phyloP scores from a whole-genome alignment of 805 yeast species.

The Kodamaea nitidulidarum region DNA sequence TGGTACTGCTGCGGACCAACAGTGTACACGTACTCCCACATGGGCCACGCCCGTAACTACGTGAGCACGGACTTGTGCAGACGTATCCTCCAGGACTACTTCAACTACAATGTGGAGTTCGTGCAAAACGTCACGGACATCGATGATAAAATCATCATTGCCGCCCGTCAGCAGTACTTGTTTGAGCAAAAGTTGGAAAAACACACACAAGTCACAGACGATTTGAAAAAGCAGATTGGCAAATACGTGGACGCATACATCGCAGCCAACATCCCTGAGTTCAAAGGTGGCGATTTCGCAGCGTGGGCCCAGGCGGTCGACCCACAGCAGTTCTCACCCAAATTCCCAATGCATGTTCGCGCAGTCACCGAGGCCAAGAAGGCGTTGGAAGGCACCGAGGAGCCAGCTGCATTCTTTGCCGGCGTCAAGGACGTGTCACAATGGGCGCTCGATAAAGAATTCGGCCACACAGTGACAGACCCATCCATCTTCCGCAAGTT shows the following conservation, averaged over 20 bases:
- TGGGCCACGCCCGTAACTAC: slow-evolving; percentile 98
- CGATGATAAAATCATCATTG: slow-evolving; percentile 92
- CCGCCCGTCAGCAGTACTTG: slow-evolving; percentile 86
- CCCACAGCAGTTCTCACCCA: slow-evolving; percentile 60
- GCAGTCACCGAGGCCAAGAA: slow-evolving; percentile 40
- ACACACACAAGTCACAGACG: slow-evolving; percentile 26
- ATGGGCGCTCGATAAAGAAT: slow-evolving; percentile 63
- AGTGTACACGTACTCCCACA: slow-evolving; percentile 90
- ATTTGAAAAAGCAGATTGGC: slow-evolving; percentile 36
- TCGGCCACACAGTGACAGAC: slow-evolving; percentile 76
- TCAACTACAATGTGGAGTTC: slow-evolving; percentile 82
- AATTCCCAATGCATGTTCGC: slow-evolving; percentile 76
- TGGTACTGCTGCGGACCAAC: slow-evolving; percentile 99
- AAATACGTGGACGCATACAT: slow-evolving; percentile 49
- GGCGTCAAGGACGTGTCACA: slow-evolving; percentile 72
- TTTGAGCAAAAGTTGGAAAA: slow-evolving; percentile 54
- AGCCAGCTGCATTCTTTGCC: slow-evolving; percentile 41
- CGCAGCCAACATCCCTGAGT: slow-evolving; percentile 50
- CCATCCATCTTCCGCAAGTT: slow-evolving; percentile 77
- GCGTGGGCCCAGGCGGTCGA: slow-evolving; percentile 53
- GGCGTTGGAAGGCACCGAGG: neutral
- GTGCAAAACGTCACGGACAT: slow-evolving; percentile 98
- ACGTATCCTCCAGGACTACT: slow-evolving; percentile 82
- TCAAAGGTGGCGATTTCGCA: slow-evolving; percentile 37
- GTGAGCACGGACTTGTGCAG: slow-evolving; percentile 92